Base-by-base conservation (phyloP, 176 grass and related monocot genomes). In the Avena atlantica region DNA sequence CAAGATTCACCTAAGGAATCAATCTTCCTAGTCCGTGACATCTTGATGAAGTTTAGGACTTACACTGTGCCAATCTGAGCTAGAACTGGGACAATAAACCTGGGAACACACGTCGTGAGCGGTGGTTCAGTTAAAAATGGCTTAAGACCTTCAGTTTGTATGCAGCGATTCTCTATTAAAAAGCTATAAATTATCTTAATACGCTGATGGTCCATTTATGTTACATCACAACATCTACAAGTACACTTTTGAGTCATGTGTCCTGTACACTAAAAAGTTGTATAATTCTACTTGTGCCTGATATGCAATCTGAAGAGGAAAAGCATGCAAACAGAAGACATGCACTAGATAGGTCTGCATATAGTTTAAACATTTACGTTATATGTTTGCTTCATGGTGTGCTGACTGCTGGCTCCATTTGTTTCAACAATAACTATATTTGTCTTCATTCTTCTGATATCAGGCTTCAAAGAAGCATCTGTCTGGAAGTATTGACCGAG, bases 391-490 rank as follows among this genome's bases (percentile, higher is more conserved):
- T 84, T 87, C 36, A 21, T n/a, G 15, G 12, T 51, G n/a, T 53
- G 83, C 40, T 69, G 31, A 70, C 10, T 74, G 40, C 40, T 42
- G 40, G 40, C 40, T 48, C 14, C 20, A 44, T 24, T 59, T 81
- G 14, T 91, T 76, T 64, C 58, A 84, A 59, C 24, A 1, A 57
- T 34, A 88, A 87, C 23, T 60, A 9, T 74, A 58, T 57, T 86
- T 31, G 17, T 74, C 40, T 74, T n/a, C 65, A 69, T 70, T 73
- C 21, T 81, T 83, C 70, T 85, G 53, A 87, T 86, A 67, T 78
- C 79, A 97, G 96, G 86, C 86, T 93, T 88, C 90, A 81, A 95
- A 84, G 86, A 91, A 79, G 63, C 92, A 93, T 88, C 74, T 98
- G 61, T 74, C 93, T 60, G 91, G 91, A 91, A 90, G 93, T 63